A percentile compares a stretch with the other conserved stretches of the same genome.
Conservation (phyloP, 2,329 filamentous ascomycete species). For the Claviceps sorghi region DNA sequence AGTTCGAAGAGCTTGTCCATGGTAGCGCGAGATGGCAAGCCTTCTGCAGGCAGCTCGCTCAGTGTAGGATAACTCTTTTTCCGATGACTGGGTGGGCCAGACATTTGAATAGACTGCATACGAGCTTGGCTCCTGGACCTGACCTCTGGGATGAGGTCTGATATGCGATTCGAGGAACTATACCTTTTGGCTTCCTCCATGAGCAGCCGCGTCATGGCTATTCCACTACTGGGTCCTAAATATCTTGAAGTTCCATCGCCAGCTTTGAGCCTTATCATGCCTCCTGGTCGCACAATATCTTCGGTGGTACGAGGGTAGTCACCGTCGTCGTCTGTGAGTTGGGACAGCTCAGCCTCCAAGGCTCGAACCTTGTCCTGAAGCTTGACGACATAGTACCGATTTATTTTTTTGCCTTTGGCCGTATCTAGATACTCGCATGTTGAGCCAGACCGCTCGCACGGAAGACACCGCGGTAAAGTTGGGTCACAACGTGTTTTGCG, state of each 20-base stretch:
- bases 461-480: constrained; percentile 75
- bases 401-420: constrained; percentile 69
- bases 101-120: constrained; percentile 45
- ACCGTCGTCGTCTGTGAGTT: constrained; percentile 63
- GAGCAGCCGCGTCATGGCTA: constrained; percentile 83
- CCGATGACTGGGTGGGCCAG: constrained; percentile 35
- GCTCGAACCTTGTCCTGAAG: constrained; percentile 75
- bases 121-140: constrained; percentile 40
- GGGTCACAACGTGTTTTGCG: constrained; percentile 95
- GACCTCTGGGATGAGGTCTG: constrained; percentile 72
- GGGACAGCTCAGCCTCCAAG: constrained; percentile 67
- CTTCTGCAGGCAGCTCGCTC: constrained; percentile 66
- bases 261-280: constrained; percentile 70
- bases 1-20: constrained; percentile 70
- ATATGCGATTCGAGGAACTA: constrained; percentile 79
- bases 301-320: constrained; percentile 58
- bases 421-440: constrained; percentile 94
- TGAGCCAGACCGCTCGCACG: constrained; percentile 83
- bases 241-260: constrained; percentile 78
- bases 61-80: constrained; percentile 87
- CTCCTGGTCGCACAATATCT: constrained; percentile 74
- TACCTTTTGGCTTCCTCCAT: constrained; percentile 96
- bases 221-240: constrained; percentile 84
- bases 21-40: constrained; percentile 57
- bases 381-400: constrained; percentile 81